Evolutionary conservation across 805 yeast genomes (phyloP).

Genomic region (Ogataea wickerhamii): DNA sequence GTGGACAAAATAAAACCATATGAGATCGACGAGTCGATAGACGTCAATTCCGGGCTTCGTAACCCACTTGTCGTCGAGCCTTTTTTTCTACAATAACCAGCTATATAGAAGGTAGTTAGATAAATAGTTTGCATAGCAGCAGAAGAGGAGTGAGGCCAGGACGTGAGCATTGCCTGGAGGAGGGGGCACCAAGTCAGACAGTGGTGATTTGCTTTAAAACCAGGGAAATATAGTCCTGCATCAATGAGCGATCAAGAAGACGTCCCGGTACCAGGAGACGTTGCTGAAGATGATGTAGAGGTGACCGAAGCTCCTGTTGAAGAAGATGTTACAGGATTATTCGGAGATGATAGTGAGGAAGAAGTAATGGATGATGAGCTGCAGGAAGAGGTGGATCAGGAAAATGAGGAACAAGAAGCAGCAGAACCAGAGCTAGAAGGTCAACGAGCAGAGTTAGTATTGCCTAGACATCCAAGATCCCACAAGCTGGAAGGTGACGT

Average conservation of each 20-base stretch:
- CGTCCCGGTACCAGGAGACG: neutral
- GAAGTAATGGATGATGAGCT: conserved; percentile 17
- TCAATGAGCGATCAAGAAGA: conserved; percentile 13
- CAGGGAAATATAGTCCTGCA: neutral
- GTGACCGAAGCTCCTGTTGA: conserved; percentile 24
- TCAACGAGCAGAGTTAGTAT: conserved; percentile 37
- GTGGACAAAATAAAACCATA: no score
- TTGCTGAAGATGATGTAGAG: neutral
- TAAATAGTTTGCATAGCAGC: no score
- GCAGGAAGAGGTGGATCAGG: conserved; percentile 25
- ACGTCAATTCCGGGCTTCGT: no score
- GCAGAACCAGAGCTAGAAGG: conserved; percentile 29
- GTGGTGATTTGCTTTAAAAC: no score
- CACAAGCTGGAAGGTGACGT: conserved; percentile 37
- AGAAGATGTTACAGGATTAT: conserved; percentile 37
- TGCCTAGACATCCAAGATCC: conserved; percentile 50
- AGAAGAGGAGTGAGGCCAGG: no score
- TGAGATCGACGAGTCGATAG: no score
- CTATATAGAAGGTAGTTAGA: no score
- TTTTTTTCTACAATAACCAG: no score
- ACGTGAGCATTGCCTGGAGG: no score
- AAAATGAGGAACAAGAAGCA: conserved; percentile 35
- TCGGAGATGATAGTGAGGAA: conserved; percentile 28
- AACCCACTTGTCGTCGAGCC: no score
- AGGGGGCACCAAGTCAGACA: no score